phyloP scores from a whole-genome alignment of 345 rosid genomes.

The Anastatica hierochuntica region DNA sequence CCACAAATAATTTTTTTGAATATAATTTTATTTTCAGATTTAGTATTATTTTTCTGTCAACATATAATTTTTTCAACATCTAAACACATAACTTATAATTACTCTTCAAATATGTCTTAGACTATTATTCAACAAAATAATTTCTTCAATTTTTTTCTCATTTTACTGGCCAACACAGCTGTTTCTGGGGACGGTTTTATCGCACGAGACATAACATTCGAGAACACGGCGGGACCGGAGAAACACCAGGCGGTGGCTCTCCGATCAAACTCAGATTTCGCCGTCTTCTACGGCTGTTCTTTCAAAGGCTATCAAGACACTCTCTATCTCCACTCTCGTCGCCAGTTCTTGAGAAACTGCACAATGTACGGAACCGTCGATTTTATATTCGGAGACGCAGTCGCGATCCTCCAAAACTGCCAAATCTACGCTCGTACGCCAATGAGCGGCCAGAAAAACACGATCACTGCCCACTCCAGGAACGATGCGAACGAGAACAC shows the following conservation, averaged over 20 bases:
- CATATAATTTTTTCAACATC: no score
- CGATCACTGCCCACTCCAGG: constrained; percentile 69
- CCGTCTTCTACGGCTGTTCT: constrained; percentile 70
- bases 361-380: constrained; percentile 67
- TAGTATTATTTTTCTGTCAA: no score
- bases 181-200: constrained; percentile 59
- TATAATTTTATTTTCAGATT: no score
- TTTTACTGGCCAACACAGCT: no score
- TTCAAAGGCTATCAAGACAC: constrained; percentile 93
- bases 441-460: constrained; percentile 38
- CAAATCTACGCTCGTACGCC: constrained; percentile 54
- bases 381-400: constrained; percentile 75
- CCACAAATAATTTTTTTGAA: no score
- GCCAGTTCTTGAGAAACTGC: constrained; percentile 79
- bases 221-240: constrained; percentile 95
- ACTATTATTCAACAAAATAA: background rate
- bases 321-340: constrained; percentile 65
- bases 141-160: no score
- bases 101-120: no score
- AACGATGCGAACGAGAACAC: constrained; percentile 66
- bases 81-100: no score
- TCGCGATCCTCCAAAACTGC: constrained; percentile 48
- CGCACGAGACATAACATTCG: constrained; percentile 65
- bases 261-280: constrained; percentile 67
- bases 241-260: no score